phyloP scores from a whole-genome alignment of 192 early-diverging fungal genomes.

The Backusella sp. region DNA sequence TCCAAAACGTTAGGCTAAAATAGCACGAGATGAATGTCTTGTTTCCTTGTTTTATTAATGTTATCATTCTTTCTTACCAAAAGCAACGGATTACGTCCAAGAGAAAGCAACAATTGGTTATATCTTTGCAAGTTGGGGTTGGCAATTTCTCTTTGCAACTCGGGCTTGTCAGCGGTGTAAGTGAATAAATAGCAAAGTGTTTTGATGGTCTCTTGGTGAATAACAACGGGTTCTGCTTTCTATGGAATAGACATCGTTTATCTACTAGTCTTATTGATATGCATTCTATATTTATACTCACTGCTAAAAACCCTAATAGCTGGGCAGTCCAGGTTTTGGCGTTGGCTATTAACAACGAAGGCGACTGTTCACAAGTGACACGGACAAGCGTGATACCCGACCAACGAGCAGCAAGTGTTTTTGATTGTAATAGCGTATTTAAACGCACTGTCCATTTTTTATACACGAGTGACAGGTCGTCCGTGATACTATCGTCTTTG shows the following conservation, averaged over 20 bases:
- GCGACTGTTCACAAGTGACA: constrained; percentile 48
- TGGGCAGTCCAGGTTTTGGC: constrained; percentile 42
- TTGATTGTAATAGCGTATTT: constrained; percentile 53
- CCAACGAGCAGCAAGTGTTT: constrained; percentile 46
- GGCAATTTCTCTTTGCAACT: constrained; percentile 56
- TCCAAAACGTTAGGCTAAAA: constrained; percentile 40
- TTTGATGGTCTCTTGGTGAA: constrained; percentile 41
- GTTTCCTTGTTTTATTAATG: not conserved
- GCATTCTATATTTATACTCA: constrained; percentile 18
- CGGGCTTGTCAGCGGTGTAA: constrained; percentile 46
- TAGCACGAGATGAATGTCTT: not conserved
- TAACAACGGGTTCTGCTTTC: constrained; percentile 43
- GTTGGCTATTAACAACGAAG: constrained; percentile 36
- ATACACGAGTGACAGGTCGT: constrained; percentile 13
- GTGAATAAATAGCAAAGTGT: constrained; percentile 47
- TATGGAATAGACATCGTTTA: constrained; percentile 13
- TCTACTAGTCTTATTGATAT: too few relatives aligned
- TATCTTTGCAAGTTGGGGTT: constrained; percentile 51
- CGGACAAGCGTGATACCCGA: constrained; percentile 49
- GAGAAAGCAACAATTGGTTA: constrained; percentile 41
- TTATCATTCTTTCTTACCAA: constrained; percentile 33
- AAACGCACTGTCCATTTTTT: constrained; percentile 56
- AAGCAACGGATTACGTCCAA: constrained; percentile 43
- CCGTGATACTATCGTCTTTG: constrained; percentile 20
- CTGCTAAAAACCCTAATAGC: constrained; percentile 43